Percentiles rank a stretch among this genome's conserved stretches.
phyloP scores from a whole-genome alignment of 1,139 yeast species.

The Hyphopichia pseudoburtonii region DNA sequence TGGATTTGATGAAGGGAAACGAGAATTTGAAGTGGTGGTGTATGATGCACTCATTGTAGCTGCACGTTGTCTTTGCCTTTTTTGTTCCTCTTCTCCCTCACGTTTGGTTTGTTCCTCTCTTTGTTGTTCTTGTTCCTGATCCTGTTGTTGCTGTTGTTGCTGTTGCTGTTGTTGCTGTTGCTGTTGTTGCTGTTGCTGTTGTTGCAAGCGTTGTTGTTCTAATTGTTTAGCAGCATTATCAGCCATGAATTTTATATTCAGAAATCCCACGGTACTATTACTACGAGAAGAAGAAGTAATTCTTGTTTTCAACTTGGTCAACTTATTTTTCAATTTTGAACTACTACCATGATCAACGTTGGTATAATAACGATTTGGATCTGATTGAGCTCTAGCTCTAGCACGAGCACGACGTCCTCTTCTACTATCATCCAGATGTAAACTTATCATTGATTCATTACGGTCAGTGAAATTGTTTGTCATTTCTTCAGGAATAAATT shows the following conservation, averaged over 20 bases:
- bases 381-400: constrained; percentile 16
- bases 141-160: not conserved
- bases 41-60: constrained; percentile 1
- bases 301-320: constrained; percentile 20
- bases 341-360: constrained; percentile 9
- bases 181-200: not conserved
- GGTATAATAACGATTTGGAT: constrained; percentile 9
- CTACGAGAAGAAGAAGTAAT: constrained; percentile 7
- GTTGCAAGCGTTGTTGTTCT: no score
- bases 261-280: not conserved
- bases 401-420: no score
- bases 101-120: not conserved
- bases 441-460: no score
- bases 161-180: not conserved
- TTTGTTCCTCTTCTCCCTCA: not conserved
- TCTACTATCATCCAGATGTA: no score
- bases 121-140: not conserved
- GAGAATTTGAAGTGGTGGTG: constrained; percentile 1
- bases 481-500: no score
- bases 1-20: constrained; percentile 3
- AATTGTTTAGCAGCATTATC: not conserved
- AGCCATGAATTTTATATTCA: constrained; percentile 3
- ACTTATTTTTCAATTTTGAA: constrained; percentile 14
- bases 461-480: no score
- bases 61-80: not conserved